These are phyloP conservation scores for Lolium perenne DNA, from an alignment of 176 grass and related monocot genomes.

Conservation along the genomic window DNA sequence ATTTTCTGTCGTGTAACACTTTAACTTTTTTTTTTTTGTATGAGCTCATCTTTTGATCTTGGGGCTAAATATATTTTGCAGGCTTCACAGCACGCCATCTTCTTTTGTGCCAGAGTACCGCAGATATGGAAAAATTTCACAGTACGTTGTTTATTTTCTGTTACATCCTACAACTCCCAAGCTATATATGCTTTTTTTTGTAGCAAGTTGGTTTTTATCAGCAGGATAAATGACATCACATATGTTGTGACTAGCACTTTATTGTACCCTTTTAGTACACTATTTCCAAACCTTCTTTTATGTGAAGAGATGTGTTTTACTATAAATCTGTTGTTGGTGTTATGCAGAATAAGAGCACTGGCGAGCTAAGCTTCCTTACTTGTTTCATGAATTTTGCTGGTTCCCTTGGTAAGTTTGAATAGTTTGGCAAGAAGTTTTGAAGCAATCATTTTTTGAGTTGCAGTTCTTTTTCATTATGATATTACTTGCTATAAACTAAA, in stretches of 20 bases:
- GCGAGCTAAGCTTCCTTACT: conserved; percentile 87
- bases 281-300: background rate
- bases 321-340: conserved; percentile 27
- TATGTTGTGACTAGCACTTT: conserved; percentile 25
- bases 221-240: background rate
- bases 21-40: background rate
- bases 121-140: conserved; percentile 97
- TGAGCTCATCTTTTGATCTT: conserved; percentile 13
- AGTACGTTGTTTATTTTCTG: conserved; percentile 47
- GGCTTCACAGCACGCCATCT: conserved; percentile 93
- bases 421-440: conserved; percentile 28
- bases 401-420: conserved; percentile 69
- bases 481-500: conserved; percentile 13
- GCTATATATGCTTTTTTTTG: background rate
- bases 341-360: conserved; percentile 94
- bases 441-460: background rate
- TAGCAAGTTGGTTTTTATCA: conserved; percentile 31
- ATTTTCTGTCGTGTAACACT: conserved; percentile 12
- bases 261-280: background rate
- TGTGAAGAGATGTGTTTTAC: conserved; percentile 31
- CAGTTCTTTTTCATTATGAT: conserved; percentile 18
- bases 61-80: conserved; percentile 42
- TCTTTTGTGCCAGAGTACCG: conserved; percentile 95
- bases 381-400: conserved; percentile 96
- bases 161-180: background rate